phyloP scores from a whole-genome alignment of 768 basidiomycete genomes.

The Tephrocybe sp. region DNA sequence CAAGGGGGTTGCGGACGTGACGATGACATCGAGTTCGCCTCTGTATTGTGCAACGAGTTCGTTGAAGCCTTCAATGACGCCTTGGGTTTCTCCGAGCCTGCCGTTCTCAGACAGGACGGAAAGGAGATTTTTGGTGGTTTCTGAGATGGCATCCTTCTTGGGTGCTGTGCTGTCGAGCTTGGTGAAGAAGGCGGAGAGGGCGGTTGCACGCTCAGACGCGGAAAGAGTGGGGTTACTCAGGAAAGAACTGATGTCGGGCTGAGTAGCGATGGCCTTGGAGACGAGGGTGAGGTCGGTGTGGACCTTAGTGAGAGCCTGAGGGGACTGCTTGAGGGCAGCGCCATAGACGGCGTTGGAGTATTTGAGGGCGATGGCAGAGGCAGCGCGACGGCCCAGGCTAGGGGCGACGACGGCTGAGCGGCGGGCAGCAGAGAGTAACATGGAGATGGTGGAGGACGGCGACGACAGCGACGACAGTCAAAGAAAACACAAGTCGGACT shows the following conservation, averaged over 20 bases:
- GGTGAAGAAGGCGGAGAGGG: slow-evolving; percentile 66
- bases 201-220: slow-evolving; percentile 66
- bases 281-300: slow-evolving; percentile 80
- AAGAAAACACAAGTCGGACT: slow-evolving; percentile 13
- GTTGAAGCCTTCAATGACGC: slow-evolving; percentile 90
- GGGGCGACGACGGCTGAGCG: slow-evolving; percentile 49
- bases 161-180: slow-evolving; percentile 58
- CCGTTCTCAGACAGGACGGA: slow-evolving; percentile 91
- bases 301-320: slow-evolving; percentile 80
- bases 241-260: slow-evolving; percentile 67
- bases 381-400: slow-evolving; percentile 67
- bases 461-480: slow-evolving; percentile 23
- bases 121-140: slow-evolving; percentile 92
- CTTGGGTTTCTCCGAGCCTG: slow-evolving; percentile 77
- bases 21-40: slow-evolving; percentile 90
- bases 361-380: slow-evolving; percentile 76
- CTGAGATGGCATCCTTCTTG: slow-evolving; percentile 78
- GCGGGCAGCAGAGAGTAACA: slow-evolving; percentile 59
- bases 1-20: slow-evolving; percentile 86
- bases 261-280: slow-evolving; percentile 64
- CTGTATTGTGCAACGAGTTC: slow-evolving; percentile 85
- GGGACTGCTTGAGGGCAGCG: slow-evolving; percentile 82
- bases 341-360: slow-evolving; percentile 83
- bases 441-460: slow-evolving; percentile 25
- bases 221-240: slow-evolving; percentile 92